Evolutionary conservation across 331 rosid species (phyloP).

Genomic region (Erythrophleum ivorense): DNA sequence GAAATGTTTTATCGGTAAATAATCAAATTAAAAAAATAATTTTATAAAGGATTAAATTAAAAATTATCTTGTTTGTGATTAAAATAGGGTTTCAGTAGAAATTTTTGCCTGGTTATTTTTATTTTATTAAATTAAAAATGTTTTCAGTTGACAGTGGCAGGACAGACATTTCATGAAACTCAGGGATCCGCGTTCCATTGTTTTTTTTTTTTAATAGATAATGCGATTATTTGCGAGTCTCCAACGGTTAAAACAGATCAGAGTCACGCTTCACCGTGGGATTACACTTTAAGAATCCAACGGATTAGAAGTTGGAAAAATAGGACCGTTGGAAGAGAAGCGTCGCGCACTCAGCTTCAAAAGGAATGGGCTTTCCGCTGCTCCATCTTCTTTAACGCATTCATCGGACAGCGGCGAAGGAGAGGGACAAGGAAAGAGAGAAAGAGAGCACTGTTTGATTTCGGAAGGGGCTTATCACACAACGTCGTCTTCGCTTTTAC

Average conservation of each 20-base stretch:
- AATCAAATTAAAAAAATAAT: too few species aligned
- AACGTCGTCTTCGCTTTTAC: background rate
- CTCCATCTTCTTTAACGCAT: background rate
- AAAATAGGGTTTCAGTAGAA: background rate
- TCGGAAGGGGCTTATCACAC: background rate
- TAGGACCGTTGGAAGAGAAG: conserved; percentile 26
- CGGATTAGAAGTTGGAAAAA: conserved; percentile 2
- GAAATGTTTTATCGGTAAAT: too few species aligned
- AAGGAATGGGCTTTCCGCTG: background rate
- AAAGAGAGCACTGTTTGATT: background rate
- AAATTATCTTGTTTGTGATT: too few species aligned
- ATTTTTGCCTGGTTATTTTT: background rate
- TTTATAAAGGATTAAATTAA: too few species aligned
- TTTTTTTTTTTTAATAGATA: background rate
- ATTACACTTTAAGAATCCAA: conserved; percentile 9
- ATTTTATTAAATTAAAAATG: too few species aligned
- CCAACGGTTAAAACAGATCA: conserved; percentile 8
- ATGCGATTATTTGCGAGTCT: background rate
- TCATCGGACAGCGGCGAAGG: background rate
- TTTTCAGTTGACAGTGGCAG: background rate
- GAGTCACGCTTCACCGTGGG: background rate
- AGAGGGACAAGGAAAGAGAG: background rate
- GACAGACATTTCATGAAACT: background rate
- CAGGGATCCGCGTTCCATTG: background rate
- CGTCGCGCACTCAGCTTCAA: conserved; percentile 4